Percentiles rank a stretch among this genome's conserved stretches.
Conservation (phyloP, 352 stramenopile genomes). For the Phytophthora quininea region DNA sequence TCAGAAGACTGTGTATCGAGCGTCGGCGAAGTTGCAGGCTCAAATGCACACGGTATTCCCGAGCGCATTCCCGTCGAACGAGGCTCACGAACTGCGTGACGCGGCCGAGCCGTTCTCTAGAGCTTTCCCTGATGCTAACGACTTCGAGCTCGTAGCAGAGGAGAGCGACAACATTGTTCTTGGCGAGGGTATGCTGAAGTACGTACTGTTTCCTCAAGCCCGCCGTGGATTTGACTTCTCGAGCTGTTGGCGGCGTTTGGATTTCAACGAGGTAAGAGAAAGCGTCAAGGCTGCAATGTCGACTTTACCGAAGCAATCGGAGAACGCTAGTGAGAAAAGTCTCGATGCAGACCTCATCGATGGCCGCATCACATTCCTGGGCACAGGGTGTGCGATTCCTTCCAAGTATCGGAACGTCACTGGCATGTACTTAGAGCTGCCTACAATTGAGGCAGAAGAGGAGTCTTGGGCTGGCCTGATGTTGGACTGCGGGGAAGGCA, state of each 20-base stretch:
- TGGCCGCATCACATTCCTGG: constrained; percentile 93
- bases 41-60: constrained; percentile 76
- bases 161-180: constrained; percentile 25
- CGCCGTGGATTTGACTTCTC: constrained; percentile 71
- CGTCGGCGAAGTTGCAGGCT: constrained; percentile 72
- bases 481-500: constrained; percentile 97
- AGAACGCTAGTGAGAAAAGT: constrained; percentile 1
- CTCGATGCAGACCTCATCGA: constrained; percentile 32
- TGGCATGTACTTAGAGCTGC: constrained; percentile 91
- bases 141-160: constrained; percentile 8
- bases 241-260: constrained; percentile 52
- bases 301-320: constrained; percentile 1
- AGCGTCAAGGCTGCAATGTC: constrained; percentile 29
- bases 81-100: constrained; percentile 54
- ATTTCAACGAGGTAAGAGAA: constrained; percentile 53
- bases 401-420: constrained; percentile 99
- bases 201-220: constrained; percentile 54
- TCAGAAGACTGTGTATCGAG: constrained; percentile 74
- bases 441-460: not conserved
- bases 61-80: constrained; percentile 56
- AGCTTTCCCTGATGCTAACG: constrained; percentile 18
- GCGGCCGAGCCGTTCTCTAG: constrained; percentile 40
- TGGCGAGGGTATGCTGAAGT: constrained; percentile 79
- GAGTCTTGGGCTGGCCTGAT: constrained; percentile 76
- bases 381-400: constrained; percentile 96